Evolutionary conservation across 1,139 yeast genomes (phyloP), one percentile per base, ranked within the genome.

Genomic region (Entelexis paramagnoliae): DNA sequence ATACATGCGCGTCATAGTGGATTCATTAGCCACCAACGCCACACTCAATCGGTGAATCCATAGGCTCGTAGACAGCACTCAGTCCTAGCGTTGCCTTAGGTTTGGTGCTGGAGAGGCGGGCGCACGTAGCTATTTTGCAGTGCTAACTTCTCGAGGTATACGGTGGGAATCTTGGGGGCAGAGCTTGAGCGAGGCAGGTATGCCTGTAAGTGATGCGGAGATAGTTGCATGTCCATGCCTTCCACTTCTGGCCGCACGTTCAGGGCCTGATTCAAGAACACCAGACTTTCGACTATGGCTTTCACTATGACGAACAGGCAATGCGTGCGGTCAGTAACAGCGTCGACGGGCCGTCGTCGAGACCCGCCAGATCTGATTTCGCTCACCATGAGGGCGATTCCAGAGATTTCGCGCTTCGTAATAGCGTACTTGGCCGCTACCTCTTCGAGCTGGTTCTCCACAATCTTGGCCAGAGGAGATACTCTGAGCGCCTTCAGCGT

Each of bases 371-470:
- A 4, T n/a, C 11, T 24, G 9, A 33, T 11, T 24, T 44, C 24
- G 8, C 7, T 10, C 2, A 34, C 11, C 47, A 42, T 30, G 7
- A 17, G 29, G 20, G 10, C 17, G 6, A 22, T 22, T 1, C 36
- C 39, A 4, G 19, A 5, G n/a, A 47, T 30, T 16, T 47, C 44
- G 9, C 24, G 30, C 28, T 20, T 20, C 24, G 46, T 16, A 6
- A 47, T 20, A 1, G 20, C 33, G 14, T 32, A 47, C 13, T 40
- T 33, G 9, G 14, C 14, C 20, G 26, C 29, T 13, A 51, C 48
- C 41, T 43, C 33, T 30, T 44, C 38, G 14, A 52, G 28, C 38
- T 52, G 54, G 28, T 50, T 44, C 9, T 16, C n/a, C 2, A 51
- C 39, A 17, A 52, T 47, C n/a, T 24, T 26, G 1, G 32, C 41